phyloP scores from a whole-genome alignment of 2,329 filamentous ascomycete genomes.

The Sarocladium brachiariae region DNA sequence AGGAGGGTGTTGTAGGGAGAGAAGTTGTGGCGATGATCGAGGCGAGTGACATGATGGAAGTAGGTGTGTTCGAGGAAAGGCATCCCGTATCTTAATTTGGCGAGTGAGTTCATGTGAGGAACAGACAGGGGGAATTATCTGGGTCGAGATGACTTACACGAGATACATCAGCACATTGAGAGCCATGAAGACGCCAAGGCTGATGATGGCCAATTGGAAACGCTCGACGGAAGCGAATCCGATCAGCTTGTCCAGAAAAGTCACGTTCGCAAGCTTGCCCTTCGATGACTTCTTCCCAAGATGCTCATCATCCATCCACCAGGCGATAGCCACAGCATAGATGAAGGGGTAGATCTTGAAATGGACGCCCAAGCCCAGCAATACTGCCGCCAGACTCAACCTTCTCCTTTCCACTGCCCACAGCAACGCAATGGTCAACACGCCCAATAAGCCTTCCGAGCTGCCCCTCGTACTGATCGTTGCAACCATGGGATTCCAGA shows the following conservation, averaged over 20 bases:
- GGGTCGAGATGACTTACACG: slow-evolving; percentile 42
- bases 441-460: slow-evolving; percentile 82
- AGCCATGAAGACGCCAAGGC: slow-evolving; percentile 63
- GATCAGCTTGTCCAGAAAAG: slow-evolving; percentile 18
- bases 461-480: slow-evolving; percentile 93
- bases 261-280: neutral
- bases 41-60: slow-evolving; percentile 83
- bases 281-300: slow-evolving; percentile 21
- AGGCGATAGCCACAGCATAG: slow-evolving; percentile 74
- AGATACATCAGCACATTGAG: slow-evolving; percentile 75
- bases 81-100: slow-evolving; percentile 63
- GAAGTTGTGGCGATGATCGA: slow-evolving; percentile 98
- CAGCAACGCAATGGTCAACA: slow-evolving; percentile 73
- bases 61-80: slow-evolving; percentile 87
- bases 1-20: slow-evolving; percentile 91
- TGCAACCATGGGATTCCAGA: slow-evolving; percentile 96
- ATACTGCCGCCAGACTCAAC: slow-evolving; percentile 59
- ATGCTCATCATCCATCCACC: slow-evolving; percentile 64
- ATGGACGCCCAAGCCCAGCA: slow-evolving; percentile 82
- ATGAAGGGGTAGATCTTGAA: slow-evolving; percentile 99
- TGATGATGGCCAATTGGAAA: slow-evolving; percentile 52
- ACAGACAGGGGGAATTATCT: neutral
- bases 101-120: too few relatives aligned
- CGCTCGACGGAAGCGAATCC: slow-evolving; percentile 48
- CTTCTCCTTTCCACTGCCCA: slow-evolving; percentile 68